phyloP scores from a whole-genome alignment of 2,329 filamentous ascomycete genomes.

The Periglandula ipomoeae region DNA sequence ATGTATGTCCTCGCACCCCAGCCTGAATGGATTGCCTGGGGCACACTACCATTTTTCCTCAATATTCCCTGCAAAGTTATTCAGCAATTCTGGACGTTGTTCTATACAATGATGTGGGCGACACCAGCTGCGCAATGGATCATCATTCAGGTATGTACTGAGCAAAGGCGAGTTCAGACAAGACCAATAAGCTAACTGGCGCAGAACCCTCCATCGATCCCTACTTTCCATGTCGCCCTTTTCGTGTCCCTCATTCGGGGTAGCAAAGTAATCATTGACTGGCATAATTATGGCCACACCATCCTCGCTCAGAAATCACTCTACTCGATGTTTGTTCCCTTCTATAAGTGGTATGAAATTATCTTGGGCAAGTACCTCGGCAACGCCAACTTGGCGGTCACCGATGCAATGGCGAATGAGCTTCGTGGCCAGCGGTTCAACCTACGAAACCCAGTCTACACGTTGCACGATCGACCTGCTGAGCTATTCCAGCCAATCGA shows the following conservation, averaged over 20 bases:
- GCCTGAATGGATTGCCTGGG: constrained; percentile 57
- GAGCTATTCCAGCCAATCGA: constrained; percentile 67
- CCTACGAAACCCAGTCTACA: constrained; percentile 55
- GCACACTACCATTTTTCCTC: constrained; percentile 65
- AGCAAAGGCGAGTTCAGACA: background rate
- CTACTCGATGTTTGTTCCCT: constrained; percentile 62
- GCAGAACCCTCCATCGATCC: constrained; percentile 90
- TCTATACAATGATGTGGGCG: constrained; percentile 62
- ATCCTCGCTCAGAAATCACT: constrained; percentile 62
- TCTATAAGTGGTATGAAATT: constrained; percentile 72
- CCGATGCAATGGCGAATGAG: constrained; percentile 74
- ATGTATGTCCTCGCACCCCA: constrained; percentile 62
- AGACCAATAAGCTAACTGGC: constrained; percentile 1
- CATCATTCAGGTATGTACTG: constrained; percentile 57
- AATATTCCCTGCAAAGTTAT: constrained; percentile 77
- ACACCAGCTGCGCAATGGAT: constrained; percentile 74
- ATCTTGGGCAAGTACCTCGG: constrained; percentile 58
- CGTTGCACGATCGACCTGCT: constrained; percentile 81
- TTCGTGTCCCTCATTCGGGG: constrained; percentile 67
- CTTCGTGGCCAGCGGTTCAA: constrained; percentile 55
- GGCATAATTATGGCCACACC: constrained; percentile 98
- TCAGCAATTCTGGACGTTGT: constrained; percentile 68
- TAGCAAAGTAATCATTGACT: constrained; percentile 82
- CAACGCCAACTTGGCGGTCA: constrained; percentile 75
- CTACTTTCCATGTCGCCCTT: constrained; percentile 70